Evolutionary conservation across 164 flowering plant species (phyloP), one percentile per base, ranked within the genome.

Genomic region (Magnolia sinica): DNA sequence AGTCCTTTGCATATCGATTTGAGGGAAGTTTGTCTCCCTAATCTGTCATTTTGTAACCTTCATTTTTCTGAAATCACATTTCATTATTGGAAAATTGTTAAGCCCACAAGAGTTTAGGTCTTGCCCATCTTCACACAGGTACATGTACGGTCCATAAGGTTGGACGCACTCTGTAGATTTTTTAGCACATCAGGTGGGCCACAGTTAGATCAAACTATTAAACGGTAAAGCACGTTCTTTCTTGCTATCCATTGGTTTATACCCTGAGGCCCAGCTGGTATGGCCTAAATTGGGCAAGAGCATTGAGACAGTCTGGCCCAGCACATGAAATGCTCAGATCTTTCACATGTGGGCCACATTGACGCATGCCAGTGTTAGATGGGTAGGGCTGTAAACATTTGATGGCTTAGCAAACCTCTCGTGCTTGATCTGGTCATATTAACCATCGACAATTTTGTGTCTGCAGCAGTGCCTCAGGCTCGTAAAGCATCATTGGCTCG

Each of bases 401-500:
- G 4, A 9, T 10, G 61, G 61, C 4, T 55, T 55, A 37, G 61
- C 13, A 55, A 55, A 55, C 18, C 16, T 55, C 19, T 55, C 3
- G 18, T 55, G 13, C 61, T 55, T 55, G 61, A 55, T 55, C 18
- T 16, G 11, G 3, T 55, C 50, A 6, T 68, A 29, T 13, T 31
- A 37, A 31, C 71, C 16, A 24, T 68, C 7, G 50, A 4, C 19
- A 68, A 55, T 51, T 24, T 73, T 52, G 51, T 75, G 63, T 86
- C 68, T 82, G 80, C 87, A 81, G 92, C 91, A 31, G 87, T 91
- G 50, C 98, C 98, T 6, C 96, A 91, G 84, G 88, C 89, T 58
- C 93, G 98, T n/a, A 91, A 91, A 86, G 96, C 94, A 64, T 93
- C 98, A 65, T 81, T 93, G 86, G 94, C 96, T 77, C 85, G 94